These are phyloP conservation scores for Bocquillonia castaneifolia DNA, from an alignment of 441 rosid genomes.

Conservation along the genomic window DNA sequence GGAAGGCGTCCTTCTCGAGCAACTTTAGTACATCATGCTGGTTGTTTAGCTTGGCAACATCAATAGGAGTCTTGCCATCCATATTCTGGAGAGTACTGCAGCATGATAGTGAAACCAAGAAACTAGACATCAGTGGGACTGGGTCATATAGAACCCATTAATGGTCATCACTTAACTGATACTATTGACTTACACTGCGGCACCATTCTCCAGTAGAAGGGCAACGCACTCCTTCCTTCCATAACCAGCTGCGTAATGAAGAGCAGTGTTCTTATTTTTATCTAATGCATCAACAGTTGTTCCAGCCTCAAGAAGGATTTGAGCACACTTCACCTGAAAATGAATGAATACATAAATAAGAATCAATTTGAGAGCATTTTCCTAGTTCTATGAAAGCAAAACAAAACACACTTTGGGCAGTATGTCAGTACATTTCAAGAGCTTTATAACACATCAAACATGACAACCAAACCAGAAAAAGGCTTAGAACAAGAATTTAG, in stretches of 20 bases:
- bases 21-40: constrained; percentile 87
- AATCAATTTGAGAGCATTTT: constrained; percentile 8
- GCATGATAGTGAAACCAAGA: not conserved
- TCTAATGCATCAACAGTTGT: constrained; percentile 86
- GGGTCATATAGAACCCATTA: not conserved
- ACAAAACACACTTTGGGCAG: not conserved
- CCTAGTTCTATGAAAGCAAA: constrained; percentile 6
- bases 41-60: constrained; percentile 93
- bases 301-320: constrained; percentile 80
- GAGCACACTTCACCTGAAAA: constrained; percentile 78
- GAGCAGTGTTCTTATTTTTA: constrained; percentile 91
- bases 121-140: not conserved
- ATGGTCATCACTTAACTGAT: not conserved
- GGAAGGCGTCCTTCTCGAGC: constrained; percentile 93
- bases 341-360: not conserved
- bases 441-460: not conserved
- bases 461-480: not conserved
- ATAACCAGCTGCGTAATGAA: constrained; percentile 97
- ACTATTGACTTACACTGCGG: constrained; percentile 78
- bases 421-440: not conserved
- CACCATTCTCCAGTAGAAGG: constrained; percentile 82
- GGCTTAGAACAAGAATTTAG: not conserved
- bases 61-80: constrained; percentile 95
- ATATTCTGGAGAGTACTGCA: constrained; percentile 84
- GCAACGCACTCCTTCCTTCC: constrained; percentile 94